These are phyloP conservation scores for Lenwebbia sp. DNA, from an alignment of 345 rosid species.

Conservation along the genomic window DNA sequence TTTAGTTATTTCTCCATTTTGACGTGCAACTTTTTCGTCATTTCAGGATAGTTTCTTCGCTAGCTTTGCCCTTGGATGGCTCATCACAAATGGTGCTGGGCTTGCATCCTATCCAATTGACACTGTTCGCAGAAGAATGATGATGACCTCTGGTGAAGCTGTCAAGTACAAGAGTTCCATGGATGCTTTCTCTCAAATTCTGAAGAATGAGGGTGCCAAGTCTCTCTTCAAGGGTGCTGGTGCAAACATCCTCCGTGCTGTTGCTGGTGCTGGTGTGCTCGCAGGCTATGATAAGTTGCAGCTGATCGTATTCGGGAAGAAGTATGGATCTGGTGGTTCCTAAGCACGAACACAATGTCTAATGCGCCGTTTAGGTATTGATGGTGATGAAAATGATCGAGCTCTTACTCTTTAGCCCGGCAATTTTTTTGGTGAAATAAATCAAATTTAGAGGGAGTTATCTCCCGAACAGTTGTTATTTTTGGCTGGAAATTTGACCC, in stretches of 20 bases:
- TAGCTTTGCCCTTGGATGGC: slow-evolving; percentile 28
- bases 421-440: neutral
- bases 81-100: slow-evolving; percentile 27
- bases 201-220: slow-evolving; percentile 28
- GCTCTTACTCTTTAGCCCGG: neutral
- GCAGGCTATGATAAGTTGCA: slow-evolving; percentile 31
- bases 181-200: slow-evolving; percentile 22
- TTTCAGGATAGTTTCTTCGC: slow-evolving; percentile 35
- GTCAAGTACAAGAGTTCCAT: slow-evolving; percentile 27
- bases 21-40: neutral
- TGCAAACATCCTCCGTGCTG: slow-evolving; percentile 27
- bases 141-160: slow-evolving; percentile 36
- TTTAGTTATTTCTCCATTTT: neutral
- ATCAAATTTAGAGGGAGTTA: slow-evolving; percentile 1
- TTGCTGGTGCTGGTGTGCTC: slow-evolving; percentile 35
- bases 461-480: neutral
- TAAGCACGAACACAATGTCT: neutral
- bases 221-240: slow-evolving; percentile 39
- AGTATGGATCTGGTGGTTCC: slow-evolving; percentile 22
- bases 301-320: slow-evolving; percentile 26
- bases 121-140: slow-evolving; percentile 40
- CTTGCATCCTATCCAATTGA: slow-evolving; percentile 30
- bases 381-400: slow-evolving; percentile 6
- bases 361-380: neutral
- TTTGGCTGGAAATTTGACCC: neutral